Base-by-base conservation (phyloP, 2,329 filamentous ascomycete genomes). In the Arachnomyces sp. region DNA sequence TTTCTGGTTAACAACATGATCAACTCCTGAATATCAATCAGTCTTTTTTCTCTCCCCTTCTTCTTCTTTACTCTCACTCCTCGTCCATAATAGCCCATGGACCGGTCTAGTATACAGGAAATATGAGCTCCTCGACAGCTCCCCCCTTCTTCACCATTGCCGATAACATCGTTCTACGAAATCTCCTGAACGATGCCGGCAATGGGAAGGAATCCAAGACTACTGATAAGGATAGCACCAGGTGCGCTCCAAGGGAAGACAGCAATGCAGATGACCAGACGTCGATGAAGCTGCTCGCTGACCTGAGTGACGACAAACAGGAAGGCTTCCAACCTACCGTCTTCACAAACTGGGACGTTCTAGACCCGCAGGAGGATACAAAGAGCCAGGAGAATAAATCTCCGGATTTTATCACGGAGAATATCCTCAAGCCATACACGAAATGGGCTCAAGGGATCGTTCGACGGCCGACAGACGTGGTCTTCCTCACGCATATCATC, bases 401-500 rank as follows among this genome's bases (percentile, higher is more conserved):
- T 17, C 59, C 65, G 4, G 44, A 48, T 1, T 38, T 57, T n/a
- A 31, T 76, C 34, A 63, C 74, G 54, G 60, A 62, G 31, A 69
- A 71, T 45, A 17, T 82, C 2, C 62, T 86, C 13, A 65, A 71
- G 31, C 76, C 79, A 1, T 86, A 85, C 56, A 64, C 80, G 35
- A 58, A 62, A 11, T 62, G 72, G 53, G 82, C 76, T 1, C 68
- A 67, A 31, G 60, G 56, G 2, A 59, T 81, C 15, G 80, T 84
- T 7, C 79, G 83, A 11, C 67, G 76, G 43, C 72, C 77, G 40
- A 83, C 82, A 1, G 85, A 90, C 56, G 82, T 89, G 13, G 75
- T 88, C 34, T 86, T 90, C 72, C 60, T 89, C 41, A 86, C 82
- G 0, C 84, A 90, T 58, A 70, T 90, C 15, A 57, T 88, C 28